These are phyloP conservation scores for Sphagnum contortum DNA, from an alignment of 225 moss, liverwort and hornwort genomes.

Conservation along the genomic window DNA sequence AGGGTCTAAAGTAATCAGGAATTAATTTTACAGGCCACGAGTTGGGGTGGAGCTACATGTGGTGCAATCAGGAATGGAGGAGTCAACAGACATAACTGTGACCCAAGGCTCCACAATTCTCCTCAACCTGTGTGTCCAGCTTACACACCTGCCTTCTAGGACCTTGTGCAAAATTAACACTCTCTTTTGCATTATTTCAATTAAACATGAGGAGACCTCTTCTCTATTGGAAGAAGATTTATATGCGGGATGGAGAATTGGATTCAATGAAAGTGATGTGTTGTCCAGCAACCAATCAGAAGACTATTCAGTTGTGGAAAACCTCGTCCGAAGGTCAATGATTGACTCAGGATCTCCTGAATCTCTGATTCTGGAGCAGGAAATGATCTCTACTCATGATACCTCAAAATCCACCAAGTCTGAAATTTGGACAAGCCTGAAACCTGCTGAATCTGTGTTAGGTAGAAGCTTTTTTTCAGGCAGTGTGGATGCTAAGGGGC, in stretches of 20 bases:
- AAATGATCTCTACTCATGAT: conserved; percentile 3
- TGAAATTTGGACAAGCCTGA: too few species aligned
- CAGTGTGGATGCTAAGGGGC: conserved; percentile 30
- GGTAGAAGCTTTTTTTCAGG: conserved; percentile 31
- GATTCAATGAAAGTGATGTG: conserved; percentile 44
- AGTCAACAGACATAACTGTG: conserved; percentile 30
- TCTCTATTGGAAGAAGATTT: conserved; percentile 40
- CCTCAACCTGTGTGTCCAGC: conserved; percentile 40
- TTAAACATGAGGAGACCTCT: conserved; percentile 35
- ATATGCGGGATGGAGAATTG: conserved; percentile 46
- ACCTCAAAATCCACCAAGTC: too few species aligned
- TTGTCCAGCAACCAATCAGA: conserved; percentile 8
- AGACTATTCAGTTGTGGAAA: conserved; percentile 25
- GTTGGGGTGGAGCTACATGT: conserved; percentile 45
- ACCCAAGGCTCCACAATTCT: conserved; percentile 40
- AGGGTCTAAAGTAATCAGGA: conserved; percentile 1
- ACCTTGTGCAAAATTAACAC: conserved; percentile 23
- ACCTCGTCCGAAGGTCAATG: conserved; percentile 41
- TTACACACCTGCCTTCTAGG: conserved; percentile 18
- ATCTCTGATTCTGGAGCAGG: conserved; percentile 32
- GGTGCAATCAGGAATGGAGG: conserved; percentile 43
- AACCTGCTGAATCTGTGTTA: conserved; percentile 7
- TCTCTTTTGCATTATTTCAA: conserved; percentile 33
- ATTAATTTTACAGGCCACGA: conserved; percentile 33
- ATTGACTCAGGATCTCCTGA: conserved; percentile 20